Conservation (phyloP, 1,284 basidiomycete species). For the Malassezia equina region DNA sequence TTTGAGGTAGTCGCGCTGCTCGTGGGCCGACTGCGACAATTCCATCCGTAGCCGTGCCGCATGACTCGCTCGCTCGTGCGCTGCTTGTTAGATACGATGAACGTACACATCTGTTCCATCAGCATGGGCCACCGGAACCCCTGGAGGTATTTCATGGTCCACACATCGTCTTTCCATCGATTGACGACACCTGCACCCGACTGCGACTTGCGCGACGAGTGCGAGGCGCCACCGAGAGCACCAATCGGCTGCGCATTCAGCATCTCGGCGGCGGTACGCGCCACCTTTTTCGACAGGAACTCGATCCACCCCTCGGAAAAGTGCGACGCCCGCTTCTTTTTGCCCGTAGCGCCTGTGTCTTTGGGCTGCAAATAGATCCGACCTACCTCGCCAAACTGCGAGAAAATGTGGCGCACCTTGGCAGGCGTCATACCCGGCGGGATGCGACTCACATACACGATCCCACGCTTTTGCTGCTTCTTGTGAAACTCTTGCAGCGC, state of each 20-base stretch:
- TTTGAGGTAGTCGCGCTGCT: constrained; percentile 84
- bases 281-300: constrained; percentile 84
- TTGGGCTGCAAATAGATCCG: constrained; percentile 42
- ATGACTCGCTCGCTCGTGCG: constrained; percentile 83
- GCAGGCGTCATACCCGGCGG: constrained; percentile 98
- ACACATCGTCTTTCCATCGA: constrained; percentile 83
- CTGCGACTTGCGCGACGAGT: constrained; percentile 15
- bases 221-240: constrained; percentile 21
- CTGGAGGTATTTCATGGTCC: constrained; percentile 98
- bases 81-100: constrained; percentile 51
- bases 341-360: constrained; percentile 17
- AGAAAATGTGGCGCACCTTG: constrained; percentile 70
- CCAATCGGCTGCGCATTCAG: constrained; percentile 88
- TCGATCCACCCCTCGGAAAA: constrained; percentile 98
- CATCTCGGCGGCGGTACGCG: constrained; percentile 81
- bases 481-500: constrained; percentile 38
- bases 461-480: constrained; percentile 53
- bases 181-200: constrained; percentile 28
- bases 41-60: constrained; percentile 78
- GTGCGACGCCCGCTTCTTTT: constrained; percentile 54
- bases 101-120: constrained; percentile 89
- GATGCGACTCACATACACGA: constrained; percentile 89
- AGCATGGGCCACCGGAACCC: constrained; percentile 99
- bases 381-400: constrained; percentile 42
- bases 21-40: constrained; percentile 74